Base-by-base conservation (phyloP, 306 rosid genomes). In the Lablab purpureus region DNA sequence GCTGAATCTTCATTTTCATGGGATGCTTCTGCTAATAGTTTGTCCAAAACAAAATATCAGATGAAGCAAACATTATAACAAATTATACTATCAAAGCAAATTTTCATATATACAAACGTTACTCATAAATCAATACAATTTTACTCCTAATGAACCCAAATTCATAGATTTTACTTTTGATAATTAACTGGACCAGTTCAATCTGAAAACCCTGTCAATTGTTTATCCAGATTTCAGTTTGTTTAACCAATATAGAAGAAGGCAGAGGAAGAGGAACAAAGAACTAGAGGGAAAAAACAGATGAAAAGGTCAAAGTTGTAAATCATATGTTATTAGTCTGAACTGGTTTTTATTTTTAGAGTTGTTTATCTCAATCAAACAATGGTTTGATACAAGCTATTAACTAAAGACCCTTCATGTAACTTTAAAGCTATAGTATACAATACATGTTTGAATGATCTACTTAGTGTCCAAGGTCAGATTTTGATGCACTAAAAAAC, bases 21-120 rank as follows among this genome's bases (percentile, higher is more conserved):
- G 45, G 59, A 36, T 65, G 47, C 47, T 7, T 64, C 47, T 17
- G 8, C 71, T 37, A 37, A 37, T 9, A 37, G 21, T 70, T 41
- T 43, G 15, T 45, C 41, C 46, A 22, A 40, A 41, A 58, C 67
- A 58, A 50, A 32, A 32, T 22, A 65, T 64, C 22, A 22, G 4
- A 37, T 15, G 63, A 65, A 21, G 74, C 79, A 73, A 52, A 51
- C 37, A 73, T 28, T 41, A 21, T 41, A 65, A 51, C 25, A 50
- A 8, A 51, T 47, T 47, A 4, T 47, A 47, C 52, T 47, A 47
- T 14, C 17, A 37, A 37, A 8, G 3, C 10, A 37, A 7, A 37
- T 37, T 37, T 37, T 37, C 23, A 50, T 50, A 18, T 18, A 50
- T n/a, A 18, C 23, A 50, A 50, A 50, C 59, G 18, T 52, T 2